phyloP scores from a whole-genome alignment of 1,284 basidiomycete species.

The Anthracocystis panici-leucophaei region DNA sequence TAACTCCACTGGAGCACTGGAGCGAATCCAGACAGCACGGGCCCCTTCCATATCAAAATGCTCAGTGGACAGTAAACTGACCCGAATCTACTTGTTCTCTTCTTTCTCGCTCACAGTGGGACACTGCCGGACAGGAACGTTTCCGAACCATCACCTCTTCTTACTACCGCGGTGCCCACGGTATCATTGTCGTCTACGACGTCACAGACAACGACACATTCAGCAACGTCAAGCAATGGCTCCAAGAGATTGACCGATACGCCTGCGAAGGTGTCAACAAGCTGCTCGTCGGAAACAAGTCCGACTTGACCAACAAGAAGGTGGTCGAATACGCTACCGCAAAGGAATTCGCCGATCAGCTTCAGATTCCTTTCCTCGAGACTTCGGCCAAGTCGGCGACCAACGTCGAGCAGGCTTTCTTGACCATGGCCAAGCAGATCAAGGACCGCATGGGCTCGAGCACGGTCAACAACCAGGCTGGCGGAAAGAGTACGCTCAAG shows the following conservation, averaged over 20 bases:
- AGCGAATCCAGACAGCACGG: not conserved
- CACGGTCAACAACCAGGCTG: slow-evolving; percentile 63
- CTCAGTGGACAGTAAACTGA: slow-evolving; percentile 10
- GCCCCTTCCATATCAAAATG: slow-evolving; percentile 18
- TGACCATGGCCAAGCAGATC: slow-evolving; percentile 72
- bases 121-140: slow-evolving; percentile 69
- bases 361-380: slow-evolving; percentile 71
- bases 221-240: slow-evolving; percentile 99
- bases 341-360: slow-evolving; percentile 76
- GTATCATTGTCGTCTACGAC: slow-evolving; percentile 98
- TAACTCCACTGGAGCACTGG: not conserved
- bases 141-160: slow-evolving; percentile 87
- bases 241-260: slow-evolving; percentile 99
- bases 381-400: slow-evolving; percentile 72
- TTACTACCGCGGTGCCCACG: slow-evolving; percentile 93
- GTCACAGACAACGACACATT: slow-evolving; percentile 93
- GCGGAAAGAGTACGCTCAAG: slow-evolving; percentile 67
- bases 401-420: slow-evolving; percentile 72
- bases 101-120: slow-evolving; percentile 70
- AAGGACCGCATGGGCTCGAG: slow-evolving; percentile 69
- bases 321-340: slow-evolving; percentile 97
- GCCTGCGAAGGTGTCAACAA: slow-evolving; percentile 99
- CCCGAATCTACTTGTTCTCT: not conserved
- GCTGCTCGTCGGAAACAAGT: slow-evolving; percentile 97
- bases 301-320: slow-evolving; percentile 96